Conservation (phyloP, 169 alveolate species). For the Eimeria acervulina region DNA sequence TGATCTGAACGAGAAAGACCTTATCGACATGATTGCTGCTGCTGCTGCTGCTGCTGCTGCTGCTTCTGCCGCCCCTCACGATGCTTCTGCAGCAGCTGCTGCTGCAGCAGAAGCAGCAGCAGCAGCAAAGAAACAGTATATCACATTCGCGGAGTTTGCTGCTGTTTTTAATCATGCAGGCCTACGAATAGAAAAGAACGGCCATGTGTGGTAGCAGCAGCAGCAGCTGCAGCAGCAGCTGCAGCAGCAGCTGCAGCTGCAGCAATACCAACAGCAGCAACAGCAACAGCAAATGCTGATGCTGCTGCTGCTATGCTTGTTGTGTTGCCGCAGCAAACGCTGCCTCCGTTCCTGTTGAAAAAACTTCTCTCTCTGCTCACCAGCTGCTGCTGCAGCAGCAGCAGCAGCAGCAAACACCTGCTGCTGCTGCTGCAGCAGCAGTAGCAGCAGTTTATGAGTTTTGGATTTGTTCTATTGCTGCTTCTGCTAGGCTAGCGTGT, state of each 20-base stretch:
- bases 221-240: not conserved
- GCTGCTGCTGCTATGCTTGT: not conserved
- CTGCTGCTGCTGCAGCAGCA: conserved; percentile 7
- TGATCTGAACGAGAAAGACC: not conserved
- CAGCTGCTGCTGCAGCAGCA: conserved; percentile 24
- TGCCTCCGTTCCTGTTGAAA: no score
- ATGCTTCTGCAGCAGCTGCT: not conserved
- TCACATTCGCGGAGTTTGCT: conserved; percentile 23
- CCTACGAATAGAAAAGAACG: not conserved
- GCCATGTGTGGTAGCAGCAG: conserved; percentile 44
- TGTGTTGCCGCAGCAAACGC: no score
- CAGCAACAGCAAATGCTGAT: no score
- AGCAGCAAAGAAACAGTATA: conserved; percentile 11
- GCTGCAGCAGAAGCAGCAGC: conserved; percentile 46
- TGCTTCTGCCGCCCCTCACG: not conserved
- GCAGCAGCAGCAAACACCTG: conserved; percentile 1
- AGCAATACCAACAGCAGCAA: not conserved
- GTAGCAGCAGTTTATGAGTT: not conserved
- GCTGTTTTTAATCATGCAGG: conserved; percentile 17
- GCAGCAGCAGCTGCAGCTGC: not conserved
- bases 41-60: conserved; percentile 56
- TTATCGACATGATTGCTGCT: conserved; percentile 12
- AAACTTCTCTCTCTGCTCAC: not conserved
- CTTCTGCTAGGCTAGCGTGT: no score
- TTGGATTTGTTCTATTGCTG: not conserved